phyloP scores from a whole-genome alignment of 2,329 filamentous ascomycete genomes.

The Aspergillus pseudotamarii region DNA sequence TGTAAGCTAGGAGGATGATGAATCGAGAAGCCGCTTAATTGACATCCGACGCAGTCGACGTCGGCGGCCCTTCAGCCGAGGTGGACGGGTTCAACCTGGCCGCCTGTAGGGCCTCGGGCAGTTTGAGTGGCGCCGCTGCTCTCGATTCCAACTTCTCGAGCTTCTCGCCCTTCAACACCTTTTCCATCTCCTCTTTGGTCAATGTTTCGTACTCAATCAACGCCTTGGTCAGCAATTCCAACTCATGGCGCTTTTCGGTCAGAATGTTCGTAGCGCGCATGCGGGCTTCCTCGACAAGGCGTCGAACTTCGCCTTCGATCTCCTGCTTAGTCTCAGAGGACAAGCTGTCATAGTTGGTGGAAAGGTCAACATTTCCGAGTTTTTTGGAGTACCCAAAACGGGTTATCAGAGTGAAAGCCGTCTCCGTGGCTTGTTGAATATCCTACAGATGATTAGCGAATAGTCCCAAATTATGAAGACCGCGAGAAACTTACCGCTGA shows the following conservation, averaged over 20 bases:
- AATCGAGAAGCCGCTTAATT: slow-evolving; percentile 8
- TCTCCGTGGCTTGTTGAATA: slow-evolving; percentile 76
- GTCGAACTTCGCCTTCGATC: slow-evolving; percentile 87
- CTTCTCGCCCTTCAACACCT: slow-evolving; percentile 84
- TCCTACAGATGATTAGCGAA: slow-evolving; percentile 59
- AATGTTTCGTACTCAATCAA: slow-evolving; percentile 94
- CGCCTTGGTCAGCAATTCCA: slow-evolving; percentile 85
- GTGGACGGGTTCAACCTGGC: slow-evolving; percentile 31
- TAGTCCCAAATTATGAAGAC: neutral
- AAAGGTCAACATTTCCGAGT: slow-evolving; percentile 88
- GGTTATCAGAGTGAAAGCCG: slow-evolving; percentile 87
- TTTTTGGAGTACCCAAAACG: slow-evolving; percentile 84
- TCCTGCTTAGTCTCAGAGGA: slow-evolving; percentile 83
- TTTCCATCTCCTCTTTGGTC: slow-evolving; percentile 84
- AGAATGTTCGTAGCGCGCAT: slow-evolving; percentile 73
- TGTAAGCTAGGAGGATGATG: neutral
- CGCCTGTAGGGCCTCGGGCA: slow-evolving; percentile 58
- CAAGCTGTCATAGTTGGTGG: slow-evolving; percentile 75
- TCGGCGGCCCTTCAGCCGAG: slow-evolving; percentile 23
- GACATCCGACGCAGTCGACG: slow-evolving; percentile 24
- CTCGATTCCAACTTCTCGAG: slow-evolving; percentile 67
- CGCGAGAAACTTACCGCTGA: slow-evolving; percentile 62
- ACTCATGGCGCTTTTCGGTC: slow-evolving; percentile 74
- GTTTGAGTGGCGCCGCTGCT: slow-evolving; percentile 61
- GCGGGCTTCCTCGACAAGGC: slow-evolving; percentile 79